A percentile compares a stretch with the other conserved stretches of the same genome.
Evolutionary conservation across 257 asterid species (phyloP).

Genomic region (Ehretia macrophylla): DNA sequence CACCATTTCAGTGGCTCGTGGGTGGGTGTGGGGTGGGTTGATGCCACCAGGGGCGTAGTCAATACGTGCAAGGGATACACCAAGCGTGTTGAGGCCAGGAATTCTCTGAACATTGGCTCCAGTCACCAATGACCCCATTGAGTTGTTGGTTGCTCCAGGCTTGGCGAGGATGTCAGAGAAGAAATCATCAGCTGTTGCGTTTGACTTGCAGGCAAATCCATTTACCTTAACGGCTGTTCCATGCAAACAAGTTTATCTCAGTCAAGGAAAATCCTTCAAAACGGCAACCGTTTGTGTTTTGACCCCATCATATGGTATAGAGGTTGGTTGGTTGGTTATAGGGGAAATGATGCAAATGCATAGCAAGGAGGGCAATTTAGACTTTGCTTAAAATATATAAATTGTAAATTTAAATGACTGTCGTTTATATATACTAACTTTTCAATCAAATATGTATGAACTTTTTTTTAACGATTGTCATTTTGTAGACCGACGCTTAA

Average conservation of each 20-base stretch:
- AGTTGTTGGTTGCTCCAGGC: constrained; percentile 43
- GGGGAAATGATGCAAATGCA: too few relatives aligned
- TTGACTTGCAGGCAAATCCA: constrained; percentile 50
- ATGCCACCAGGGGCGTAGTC: constrained; percentile 50
- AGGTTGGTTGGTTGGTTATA: too few relatives aligned
- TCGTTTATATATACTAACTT: too few relatives aligned
- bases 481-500: too few relatives aligned
- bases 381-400: too few relatives aligned
- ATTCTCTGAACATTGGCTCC: constrained; percentile 50
- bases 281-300: too few relatives aligned
- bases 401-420: too few relatives aligned
- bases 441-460: too few relatives aligned
- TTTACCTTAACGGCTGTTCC: constrained; percentile 44
- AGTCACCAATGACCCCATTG: constrained; percentile 48
- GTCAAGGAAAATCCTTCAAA: too few relatives aligned
- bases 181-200: constrained; percentile 53
- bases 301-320: not conserved
- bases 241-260: not conserved
- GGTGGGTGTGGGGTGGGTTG: constrained; percentile 70
- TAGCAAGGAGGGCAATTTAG: too few relatives aligned
- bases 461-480: too few relatives aligned
- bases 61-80: constrained; percentile 56
- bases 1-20: constrained; percentile 62
- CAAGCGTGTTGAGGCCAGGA: constrained; percentile 77
- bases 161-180: constrained; percentile 39